Percentiles rank a stretch among this genome's conserved stretches.
These are phyloP conservation scores for Dovyalis caffra DNA, from an alignment of 345 rosid species.

Conservation along the genomic window DNA sequence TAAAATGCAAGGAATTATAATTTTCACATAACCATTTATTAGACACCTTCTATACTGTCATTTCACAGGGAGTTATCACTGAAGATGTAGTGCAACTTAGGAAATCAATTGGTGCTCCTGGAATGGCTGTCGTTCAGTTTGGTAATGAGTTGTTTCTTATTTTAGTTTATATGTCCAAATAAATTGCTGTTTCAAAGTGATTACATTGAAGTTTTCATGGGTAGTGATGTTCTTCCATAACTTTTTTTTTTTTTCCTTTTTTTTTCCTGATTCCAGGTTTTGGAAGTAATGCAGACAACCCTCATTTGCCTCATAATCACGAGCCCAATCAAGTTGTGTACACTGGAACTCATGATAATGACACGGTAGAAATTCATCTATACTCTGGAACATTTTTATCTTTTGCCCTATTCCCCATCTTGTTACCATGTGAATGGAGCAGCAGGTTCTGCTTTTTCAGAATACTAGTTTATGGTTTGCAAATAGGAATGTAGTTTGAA, in stretches of 20 bases:
- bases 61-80: slow-evolving; percentile 84
- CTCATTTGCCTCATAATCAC: slow-evolving; percentile 95
- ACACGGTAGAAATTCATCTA: slow-evolving; percentile 52
- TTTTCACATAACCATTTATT: background rate
- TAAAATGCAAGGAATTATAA: background rate
- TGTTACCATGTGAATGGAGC: background rate
- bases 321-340: slow-evolving; percentile 88
- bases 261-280: slow-evolving; percentile 51
- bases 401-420: background rate
- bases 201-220: slow-evolving; percentile 7
- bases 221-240: background rate
- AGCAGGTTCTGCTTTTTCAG: no score
- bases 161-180: background rate
- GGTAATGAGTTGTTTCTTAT: slow-evolving; percentile 41
- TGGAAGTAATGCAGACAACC: slow-evolving; percentile 76
- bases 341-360: slow-evolving; percentile 98
- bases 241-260: slow-evolving; percentile 2
- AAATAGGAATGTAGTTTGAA: background rate
- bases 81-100: slow-evolving; percentile 86
- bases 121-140: slow-evolving; percentile 98
- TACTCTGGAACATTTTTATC: background rate
- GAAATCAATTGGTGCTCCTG: slow-evolving; percentile 90
- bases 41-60: background rate
- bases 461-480: background rate
- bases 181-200: background rate